Conservation (phyloP, 495 filamentous ascomycete species). For the Neurospora tetraspora region DNA sequence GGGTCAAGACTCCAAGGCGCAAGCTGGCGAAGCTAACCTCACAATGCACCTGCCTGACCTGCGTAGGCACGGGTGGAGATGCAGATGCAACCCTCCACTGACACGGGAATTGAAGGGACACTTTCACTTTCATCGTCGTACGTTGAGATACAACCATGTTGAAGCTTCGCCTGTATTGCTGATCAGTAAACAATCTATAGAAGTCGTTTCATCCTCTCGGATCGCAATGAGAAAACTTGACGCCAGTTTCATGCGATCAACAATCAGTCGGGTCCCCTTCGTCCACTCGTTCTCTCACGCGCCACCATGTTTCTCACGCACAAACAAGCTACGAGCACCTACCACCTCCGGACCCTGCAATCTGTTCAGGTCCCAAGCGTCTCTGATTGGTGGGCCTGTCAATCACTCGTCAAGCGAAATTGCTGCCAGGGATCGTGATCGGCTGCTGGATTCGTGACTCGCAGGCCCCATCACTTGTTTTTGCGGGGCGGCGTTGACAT, state of each 20-base stretch:
- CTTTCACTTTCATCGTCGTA: background rate
- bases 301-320: background rate
- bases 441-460: background rate
- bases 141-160: background rate
- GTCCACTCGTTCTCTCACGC: background rate
- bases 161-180: background rate
- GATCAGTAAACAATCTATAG: background rate
- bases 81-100: background rate
- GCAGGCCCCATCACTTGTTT: background rate
- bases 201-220: background rate
- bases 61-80: background rate
- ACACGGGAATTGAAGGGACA: background rate
- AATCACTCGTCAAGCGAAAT: background rate
- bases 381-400: background rate
- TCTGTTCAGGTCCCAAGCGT: background rate
- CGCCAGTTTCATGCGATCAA: background rate
- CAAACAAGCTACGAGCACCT: background rate
- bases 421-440: background rate
- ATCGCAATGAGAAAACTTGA: background rate
- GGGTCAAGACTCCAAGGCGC: background rate
- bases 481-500: background rate
- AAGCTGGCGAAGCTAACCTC: background rate
- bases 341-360: background rate
- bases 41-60: background rate
- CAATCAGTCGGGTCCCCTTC: background rate